Evolutionary conservation across 106 monocot genomes (phyloP), one percentile per base, ranked within the genome.

Genomic region (Agapanthus africanus): DNA sequence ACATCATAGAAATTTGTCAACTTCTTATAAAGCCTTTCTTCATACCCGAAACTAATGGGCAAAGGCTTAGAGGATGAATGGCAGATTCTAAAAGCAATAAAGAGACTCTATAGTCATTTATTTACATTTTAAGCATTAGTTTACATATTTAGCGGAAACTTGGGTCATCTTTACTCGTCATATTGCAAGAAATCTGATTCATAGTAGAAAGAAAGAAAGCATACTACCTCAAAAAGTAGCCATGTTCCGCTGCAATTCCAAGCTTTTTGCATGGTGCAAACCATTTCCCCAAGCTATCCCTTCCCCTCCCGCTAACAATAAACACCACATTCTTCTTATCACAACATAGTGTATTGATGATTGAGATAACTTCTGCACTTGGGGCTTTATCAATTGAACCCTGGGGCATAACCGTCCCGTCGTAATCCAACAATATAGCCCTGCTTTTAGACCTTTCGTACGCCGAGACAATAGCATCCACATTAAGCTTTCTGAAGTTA

Each of bases 211-310:
- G 19, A 34, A 63, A 63, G 3, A 23, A 21, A 64, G 22, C 11
- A 11, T 32, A 56, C n/a, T 72, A 87, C 87, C 87, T 82, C 65
- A 83, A 54, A 56, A 74, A 83, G 66, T 70, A 87, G 27, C 87
- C 87, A 71, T 87, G 87, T 75, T 88, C 87, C 11, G 87, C 87
- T 6, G 87, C 87, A 72, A 87, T 83, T 21, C 87, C 87, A 54
- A 87, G 80, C 22, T 83, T 83, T 26, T 75, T 51, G 54, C 87
- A 87, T 11, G 83, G 77, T 30, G 74, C 74, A 70, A 87, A 83
- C 87, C 87, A 83, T 27, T 68, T 75, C 34, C 71, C 72, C 7
- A 87, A 69, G 44, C 35, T 80, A 0, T 70, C 77, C 63, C 77
- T 83, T 21, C 72, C 78, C 30, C 83, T 83, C 6, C 83, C 87